phyloP scores from a whole-genome alignment of 2,329 filamentous ascomycete species.

The Monosporascus cannonballus region DNA sequence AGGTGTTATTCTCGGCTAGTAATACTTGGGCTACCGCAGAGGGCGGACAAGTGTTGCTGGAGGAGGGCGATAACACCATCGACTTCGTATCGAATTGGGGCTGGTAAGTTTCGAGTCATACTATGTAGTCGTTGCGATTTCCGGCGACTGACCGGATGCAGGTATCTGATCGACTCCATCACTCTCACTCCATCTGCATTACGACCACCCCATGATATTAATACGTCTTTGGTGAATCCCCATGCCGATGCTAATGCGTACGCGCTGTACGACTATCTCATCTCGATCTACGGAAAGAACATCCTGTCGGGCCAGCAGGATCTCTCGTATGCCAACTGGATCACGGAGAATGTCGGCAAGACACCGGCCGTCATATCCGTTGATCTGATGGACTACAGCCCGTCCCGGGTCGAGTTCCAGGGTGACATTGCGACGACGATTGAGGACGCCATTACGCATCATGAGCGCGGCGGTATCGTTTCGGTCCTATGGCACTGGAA shows the following conservation, averaged over 20 bases:
- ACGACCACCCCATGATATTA: constrained; percentile 34
- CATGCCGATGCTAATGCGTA: constrained; percentile 30
- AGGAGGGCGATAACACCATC: constrained; percentile 37
- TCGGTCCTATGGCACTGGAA: constrained; percentile 46
- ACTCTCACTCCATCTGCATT: constrained; percentile 28
- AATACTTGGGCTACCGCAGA: constrained; percentile 31
- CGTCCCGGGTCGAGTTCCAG: constrained; percentile 33
- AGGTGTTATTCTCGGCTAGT: constrained; percentile 34
- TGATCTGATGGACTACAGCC: constrained; percentile 44
- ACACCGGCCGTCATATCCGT: constrained; percentile 39
- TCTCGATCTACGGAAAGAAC: constrained; percentile 37
- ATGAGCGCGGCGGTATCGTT: constrained; percentile 37
- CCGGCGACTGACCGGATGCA: constrained; percentile 2
- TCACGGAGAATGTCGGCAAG: constrained; percentile 37
- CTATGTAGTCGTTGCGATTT: background rate
- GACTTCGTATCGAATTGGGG: constrained; percentile 43
- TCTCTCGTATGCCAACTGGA: constrained; percentile 34
- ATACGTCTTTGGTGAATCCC: constrained; percentile 29
- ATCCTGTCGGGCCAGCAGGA: constrained; percentile 45
- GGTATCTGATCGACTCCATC: constrained; percentile 39
- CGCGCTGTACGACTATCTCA: constrained; percentile 35
- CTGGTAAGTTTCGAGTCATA: constrained; percentile 26
- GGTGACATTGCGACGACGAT: constrained; percentile 35
- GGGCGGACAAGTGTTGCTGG: constrained; percentile 38
- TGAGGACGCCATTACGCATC: constrained; percentile 40